Evolutionary conservation across 2,329 filamentous ascomycete species (phyloP).

Genomic region (Didymella keratinophila): DNA sequence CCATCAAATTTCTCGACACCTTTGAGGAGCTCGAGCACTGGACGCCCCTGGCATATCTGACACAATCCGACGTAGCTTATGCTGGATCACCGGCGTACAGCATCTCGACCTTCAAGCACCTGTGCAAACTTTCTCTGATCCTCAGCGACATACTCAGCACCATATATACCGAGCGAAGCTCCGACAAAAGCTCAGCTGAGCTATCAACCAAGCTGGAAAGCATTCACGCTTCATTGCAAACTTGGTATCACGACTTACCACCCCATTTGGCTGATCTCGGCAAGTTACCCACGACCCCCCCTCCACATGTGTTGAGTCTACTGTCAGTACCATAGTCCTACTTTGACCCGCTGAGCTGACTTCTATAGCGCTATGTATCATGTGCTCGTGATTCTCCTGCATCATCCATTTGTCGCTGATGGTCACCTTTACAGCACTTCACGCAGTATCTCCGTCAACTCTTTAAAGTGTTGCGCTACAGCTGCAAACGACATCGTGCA

Average conservation of each 20-base stretch:
- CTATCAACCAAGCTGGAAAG: slow-evolving; percentile 49
- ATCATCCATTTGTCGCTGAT: slow-evolving; percentile 62
- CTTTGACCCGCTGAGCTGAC: background rate
- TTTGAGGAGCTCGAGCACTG: slow-evolving; percentile 64
- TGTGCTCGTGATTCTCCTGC: slow-evolving; percentile 61
- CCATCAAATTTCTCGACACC: slow-evolving; percentile 58
- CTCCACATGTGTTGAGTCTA: slow-evolving; percentile 47
- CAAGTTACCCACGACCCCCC: slow-evolving; percentile 38
- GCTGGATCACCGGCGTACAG: slow-evolving; percentile 52
- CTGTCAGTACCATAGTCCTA: slow-evolving; percentile 25
- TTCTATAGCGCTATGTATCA: slow-evolving; percentile 55
- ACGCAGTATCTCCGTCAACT: slow-evolving; percentile 53
- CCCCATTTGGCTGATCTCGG: slow-evolving; percentile 53
- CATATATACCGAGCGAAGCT: slow-evolving; percentile 52
- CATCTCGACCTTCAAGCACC: slow-evolving; percentile 54
- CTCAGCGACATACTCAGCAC: slow-evolving; percentile 52
- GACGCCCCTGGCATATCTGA: slow-evolving; percentile 54
- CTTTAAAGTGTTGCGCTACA: slow-evolving; percentile 55
- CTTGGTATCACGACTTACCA: slow-evolving; percentile 56
- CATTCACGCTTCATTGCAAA: slow-evolving; percentile 53
- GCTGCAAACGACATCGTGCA: slow-evolving; percentile 58
- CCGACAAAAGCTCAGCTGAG: slow-evolving; percentile 43
- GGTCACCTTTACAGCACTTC: slow-evolving; percentile 57
- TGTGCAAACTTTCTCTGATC: slow-evolving; percentile 57
- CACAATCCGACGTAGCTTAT: slow-evolving; percentile 39